Conservation (phyloP, 1,284 basidiomycete genomes). For the Papiliotrema fonsecae region DNA sequence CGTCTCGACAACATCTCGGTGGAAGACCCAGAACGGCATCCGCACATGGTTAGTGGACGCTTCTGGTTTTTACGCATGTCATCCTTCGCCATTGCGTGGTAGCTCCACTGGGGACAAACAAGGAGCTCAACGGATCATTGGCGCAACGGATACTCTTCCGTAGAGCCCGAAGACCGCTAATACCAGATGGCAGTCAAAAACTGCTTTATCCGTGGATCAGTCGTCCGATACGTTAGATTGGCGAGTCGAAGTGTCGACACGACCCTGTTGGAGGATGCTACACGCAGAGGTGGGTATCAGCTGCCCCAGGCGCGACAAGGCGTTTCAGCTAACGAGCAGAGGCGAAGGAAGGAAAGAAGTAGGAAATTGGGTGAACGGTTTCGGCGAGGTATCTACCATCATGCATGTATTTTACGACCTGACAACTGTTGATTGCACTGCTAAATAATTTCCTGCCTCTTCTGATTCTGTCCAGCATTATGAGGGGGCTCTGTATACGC, state of each 20-base stretch:
- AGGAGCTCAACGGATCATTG: too few relatives aligned
- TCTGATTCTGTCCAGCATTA: too few relatives aligned
- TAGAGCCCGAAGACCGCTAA: too few relatives aligned
- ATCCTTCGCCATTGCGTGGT: too few relatives aligned
- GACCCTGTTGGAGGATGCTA: slow-evolving; percentile 93
- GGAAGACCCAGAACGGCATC: slow-evolving; percentile 85
- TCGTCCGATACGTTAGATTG: slow-evolving; percentile 94
- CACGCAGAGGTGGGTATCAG: slow-evolving; percentile 70
- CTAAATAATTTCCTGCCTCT: too few relatives aligned
- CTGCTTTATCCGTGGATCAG: slow-evolving; percentile 96
- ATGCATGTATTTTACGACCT: neutral
- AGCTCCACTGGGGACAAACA: too few relatives aligned
- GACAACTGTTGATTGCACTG: neutral
- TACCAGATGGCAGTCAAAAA: slow-evolving; percentile 98
- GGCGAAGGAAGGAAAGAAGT: slow-evolving; percentile 39
- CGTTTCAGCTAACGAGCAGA: slow-evolving; percentile 19
- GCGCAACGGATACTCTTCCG: too few relatives aligned
- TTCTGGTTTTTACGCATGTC: neutral
- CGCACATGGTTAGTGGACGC: slow-evolving; percentile 77
- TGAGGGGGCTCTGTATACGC: too few relatives aligned
- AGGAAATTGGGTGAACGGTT: slow-evolving; percentile 1
- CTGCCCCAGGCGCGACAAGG: neutral
- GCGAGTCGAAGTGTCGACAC: slow-evolving; percentile 92
- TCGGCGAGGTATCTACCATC: neutral
- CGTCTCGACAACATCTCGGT: slow-evolving; percentile 91